phyloP scores from a whole-genome alignment of 2,329 filamentous ascomycete species.

The Thielaviopsis punctulata region DNA sequence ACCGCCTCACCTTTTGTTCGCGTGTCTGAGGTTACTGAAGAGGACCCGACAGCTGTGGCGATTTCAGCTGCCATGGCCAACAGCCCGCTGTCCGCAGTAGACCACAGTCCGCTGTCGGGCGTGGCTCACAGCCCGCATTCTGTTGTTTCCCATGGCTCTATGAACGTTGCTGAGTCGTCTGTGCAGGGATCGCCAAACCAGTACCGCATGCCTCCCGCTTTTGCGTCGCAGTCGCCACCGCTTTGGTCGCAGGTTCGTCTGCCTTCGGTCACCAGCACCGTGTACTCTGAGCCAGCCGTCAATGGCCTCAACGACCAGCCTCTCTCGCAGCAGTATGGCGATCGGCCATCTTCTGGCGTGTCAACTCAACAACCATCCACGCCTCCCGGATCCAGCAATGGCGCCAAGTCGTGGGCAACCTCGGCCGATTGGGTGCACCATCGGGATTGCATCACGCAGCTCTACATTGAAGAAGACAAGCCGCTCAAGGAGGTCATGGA shows the following conservation, averaged over 20 bases:
- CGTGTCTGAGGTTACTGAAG: conserved; percentile 8
- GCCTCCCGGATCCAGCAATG: neutral
- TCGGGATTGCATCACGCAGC: conserved; percentile 8
- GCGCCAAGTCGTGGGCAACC: conserved; percentile 11
- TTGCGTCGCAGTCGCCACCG: conserved; percentile 2
- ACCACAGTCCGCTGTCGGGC: neutral
- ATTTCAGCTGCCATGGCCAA: neutral
- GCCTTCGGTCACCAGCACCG: conserved; percentile 2
- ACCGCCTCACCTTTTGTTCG: conserved; percentile 8
- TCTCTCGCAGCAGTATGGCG: conserved; percentile 6
- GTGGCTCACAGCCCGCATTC: conserved; percentile 8
- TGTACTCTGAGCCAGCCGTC: neutral
- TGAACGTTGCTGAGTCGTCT: neutral
- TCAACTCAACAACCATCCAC: conserved; percentile 2
- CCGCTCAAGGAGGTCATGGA: conserved; percentile 12
- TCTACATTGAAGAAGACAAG: conserved; percentile 11
- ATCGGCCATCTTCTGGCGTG: conserved; percentile 10
- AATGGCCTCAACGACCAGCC: conserved; percentile 1
- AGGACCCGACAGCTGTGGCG: conserved; percentile 3
- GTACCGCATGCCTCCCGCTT: conserved; percentile 4
- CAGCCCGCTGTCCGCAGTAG: conserved; percentile 7
- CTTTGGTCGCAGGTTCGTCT: conserved; percentile 8
- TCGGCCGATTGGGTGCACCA: conserved; percentile 10
- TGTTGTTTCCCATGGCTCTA: neutral
- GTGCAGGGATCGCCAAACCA: conserved; percentile 10